Evolutionary conservation across 2,329 filamentous ascomycete genomes (phyloP).

Genomic region (Dactylonectria macrodidyma): DNA sequence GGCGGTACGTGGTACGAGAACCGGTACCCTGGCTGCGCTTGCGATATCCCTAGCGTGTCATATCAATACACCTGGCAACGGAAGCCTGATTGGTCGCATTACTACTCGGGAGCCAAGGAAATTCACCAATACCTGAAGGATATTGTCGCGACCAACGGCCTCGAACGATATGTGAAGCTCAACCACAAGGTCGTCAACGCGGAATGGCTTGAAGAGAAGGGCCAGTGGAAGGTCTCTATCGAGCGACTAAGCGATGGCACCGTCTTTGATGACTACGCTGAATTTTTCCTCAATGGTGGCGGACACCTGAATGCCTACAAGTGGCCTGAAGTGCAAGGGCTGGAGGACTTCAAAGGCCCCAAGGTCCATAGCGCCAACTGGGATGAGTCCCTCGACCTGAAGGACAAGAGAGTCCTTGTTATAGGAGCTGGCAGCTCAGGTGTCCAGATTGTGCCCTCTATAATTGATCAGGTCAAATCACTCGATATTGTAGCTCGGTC

Average conservation of each 20-base stretch:
- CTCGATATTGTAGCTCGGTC: constrained; percentile 3
- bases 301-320: constrained; percentile 18
- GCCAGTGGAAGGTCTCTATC: not conserved
- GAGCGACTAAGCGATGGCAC: not conserved
- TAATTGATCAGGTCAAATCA: not conserved
- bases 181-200: constrained; percentile 9
- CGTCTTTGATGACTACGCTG: not conserved
- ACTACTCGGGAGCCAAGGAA: not conserved
- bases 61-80: constrained; percentile 12
- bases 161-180: not conserved
- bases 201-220: constrained; percentile 15
- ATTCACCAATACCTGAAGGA: constrained; percentile 11
- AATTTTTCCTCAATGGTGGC: constrained; percentile 15
- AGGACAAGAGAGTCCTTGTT: constrained; percentile 13
- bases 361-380: constrained; percentile 17
- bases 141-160: not conserved
- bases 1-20: constrained; percentile 19
- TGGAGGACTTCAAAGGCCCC: constrained; percentile 6
- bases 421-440: constrained; percentile 17
- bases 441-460: constrained; percentile 13
- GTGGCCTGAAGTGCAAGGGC: constrained; percentile 16
- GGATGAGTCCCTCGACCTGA: not conserved
- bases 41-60: constrained; percentile 1
- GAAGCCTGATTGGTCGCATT: constrained; percentile 9
- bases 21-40: constrained; percentile 16